Evolutionary conservation across 2,329 filamentous ascomycete species (phyloP).

Genomic region (Cladobotryum mycophilum): DNA sequence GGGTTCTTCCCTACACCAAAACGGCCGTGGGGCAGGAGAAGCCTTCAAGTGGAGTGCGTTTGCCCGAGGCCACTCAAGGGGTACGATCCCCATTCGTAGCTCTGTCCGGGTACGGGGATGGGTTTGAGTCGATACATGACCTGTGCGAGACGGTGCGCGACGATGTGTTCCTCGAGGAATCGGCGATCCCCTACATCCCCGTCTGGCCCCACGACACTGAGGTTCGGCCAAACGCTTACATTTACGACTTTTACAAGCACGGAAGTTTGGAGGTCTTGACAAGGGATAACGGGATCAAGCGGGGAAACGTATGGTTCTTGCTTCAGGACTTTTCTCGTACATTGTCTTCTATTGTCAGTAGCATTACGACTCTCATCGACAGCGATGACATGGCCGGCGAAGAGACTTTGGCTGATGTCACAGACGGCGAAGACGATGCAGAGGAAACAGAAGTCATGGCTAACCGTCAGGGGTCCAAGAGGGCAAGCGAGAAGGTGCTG

Average conservation of each 20-base stretch:
- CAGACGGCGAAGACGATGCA: slow-evolving; percentile 35
- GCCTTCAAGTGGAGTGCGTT: background rate
- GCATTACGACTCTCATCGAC: slow-evolving; percentile 48
- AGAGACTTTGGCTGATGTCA: slow-evolving; percentile 36
- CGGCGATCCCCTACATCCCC: slow-evolving; percentile 62
- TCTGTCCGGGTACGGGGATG: slow-evolving; percentile 61
- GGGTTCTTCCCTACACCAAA: slow-evolving; percentile 51
- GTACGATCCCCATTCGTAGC: slow-evolving; percentile 65
- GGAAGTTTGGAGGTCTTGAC: slow-evolving; percentile 56
- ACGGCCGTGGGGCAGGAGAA: slow-evolving; percentile 1
- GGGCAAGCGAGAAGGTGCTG: slow-evolving; percentile 16
- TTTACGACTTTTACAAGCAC: slow-evolving; percentile 73
- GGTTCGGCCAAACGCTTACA: slow-evolving; percentile 56
- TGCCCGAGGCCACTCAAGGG: slow-evolving; percentile 28
- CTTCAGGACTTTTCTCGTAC: slow-evolving; percentile 55
- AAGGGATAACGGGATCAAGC: slow-evolving; percentile 58
- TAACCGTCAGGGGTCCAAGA: slow-evolving; percentile 32
- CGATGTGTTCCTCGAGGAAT: slow-evolving; percentile 69
- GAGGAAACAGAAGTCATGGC: slow-evolving; percentile 37
- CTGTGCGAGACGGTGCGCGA: slow-evolving; percentile 59
- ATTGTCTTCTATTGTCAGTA: slow-evolving; percentile 65
- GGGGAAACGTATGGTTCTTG: slow-evolving; percentile 64
- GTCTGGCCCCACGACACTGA: slow-evolving; percentile 51
- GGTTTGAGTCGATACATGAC: slow-evolving; percentile 59
- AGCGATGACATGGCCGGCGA: slow-evolving; percentile 25